Conservation (phyloP, 495 filamentous ascomycete species). For the Tuber melanosporum region DNA sequence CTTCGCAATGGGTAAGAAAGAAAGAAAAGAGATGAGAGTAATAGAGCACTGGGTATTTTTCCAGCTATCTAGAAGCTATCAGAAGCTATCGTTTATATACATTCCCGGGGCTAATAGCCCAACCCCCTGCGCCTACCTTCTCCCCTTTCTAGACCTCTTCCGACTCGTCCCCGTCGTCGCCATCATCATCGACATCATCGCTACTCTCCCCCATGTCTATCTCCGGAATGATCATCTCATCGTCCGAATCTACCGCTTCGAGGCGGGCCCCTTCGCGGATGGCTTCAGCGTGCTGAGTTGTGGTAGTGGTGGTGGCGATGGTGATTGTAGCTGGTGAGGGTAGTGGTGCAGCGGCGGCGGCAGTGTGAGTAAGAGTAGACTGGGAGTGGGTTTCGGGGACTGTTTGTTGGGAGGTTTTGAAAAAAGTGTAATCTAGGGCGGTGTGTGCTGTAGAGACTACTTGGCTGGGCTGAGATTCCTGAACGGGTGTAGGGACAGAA, state of each 20-base stretch:
- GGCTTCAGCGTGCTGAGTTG: neutral
- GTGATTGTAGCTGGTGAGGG: neutral
- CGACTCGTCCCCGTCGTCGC: constrained; percentile 5
- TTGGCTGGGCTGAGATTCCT: neutral
- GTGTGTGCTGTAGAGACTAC: neutral
- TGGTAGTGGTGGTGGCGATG: neutral
- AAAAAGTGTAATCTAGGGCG: neutral
- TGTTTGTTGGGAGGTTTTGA: neutral
- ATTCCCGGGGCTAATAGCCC: neutral
- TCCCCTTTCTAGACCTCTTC: neutral
- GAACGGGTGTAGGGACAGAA: neutral
- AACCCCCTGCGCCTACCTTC: too few species aligned
- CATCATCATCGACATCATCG: constrained; percentile 6
- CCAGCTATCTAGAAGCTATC: neutral
- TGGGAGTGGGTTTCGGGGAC: neutral
- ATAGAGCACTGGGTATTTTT: neutral
- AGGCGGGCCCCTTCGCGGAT: neutral
- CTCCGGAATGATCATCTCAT: constrained; percentile 36
- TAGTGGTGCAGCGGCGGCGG: neutral
- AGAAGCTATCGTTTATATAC: neutral
- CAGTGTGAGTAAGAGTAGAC: neutral
- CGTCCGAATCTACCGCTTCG: constrained; percentile 21
- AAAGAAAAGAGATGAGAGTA: neutral
- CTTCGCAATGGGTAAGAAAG: too few species aligned
- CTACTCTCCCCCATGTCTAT: constrained; percentile 33